Evolutionary conservation across 169 alveolate species (phyloP).

Genomic region (Plasmodium yoelii): DNA sequence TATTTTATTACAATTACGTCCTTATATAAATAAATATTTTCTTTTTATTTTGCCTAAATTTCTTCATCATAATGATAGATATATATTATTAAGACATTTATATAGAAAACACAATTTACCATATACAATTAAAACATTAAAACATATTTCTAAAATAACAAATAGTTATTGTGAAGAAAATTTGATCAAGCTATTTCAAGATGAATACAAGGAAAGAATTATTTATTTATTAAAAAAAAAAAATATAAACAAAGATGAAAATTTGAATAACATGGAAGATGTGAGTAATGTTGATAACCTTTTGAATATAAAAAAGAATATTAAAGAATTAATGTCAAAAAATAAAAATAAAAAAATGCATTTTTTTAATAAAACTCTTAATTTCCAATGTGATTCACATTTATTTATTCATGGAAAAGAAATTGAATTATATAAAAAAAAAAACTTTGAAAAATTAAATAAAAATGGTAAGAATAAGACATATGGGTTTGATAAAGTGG

Average conservation of each 20-base stretch:
- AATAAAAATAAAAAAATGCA: constrained; percentile 1
- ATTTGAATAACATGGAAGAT: neutral
- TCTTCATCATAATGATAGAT: constrained; percentile 22
- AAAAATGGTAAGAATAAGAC: neutral
- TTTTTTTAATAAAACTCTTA: constrained; percentile 38
- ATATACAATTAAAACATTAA: constrained; percentile 1
- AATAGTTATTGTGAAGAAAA: constrained; percentile 14
- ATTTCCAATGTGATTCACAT: constrained; percentile 36
- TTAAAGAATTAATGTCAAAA: neutral
- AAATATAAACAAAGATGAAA: neutral
- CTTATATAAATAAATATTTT: constrained; percentile 10
- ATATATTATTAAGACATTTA: constrained; percentile 12
- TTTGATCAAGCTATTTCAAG: constrained; percentile 25
- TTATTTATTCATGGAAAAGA: constrained; percentile 27
- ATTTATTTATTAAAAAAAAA: constrained; percentile 13
- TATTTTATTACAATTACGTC: neutral
- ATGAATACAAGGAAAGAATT: constrained; percentile 60
- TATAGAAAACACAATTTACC: constrained; percentile 16
- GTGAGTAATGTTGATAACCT: neutral
- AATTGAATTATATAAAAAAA: constrained; percentile 46
- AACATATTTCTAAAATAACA: constrained; percentile 29
- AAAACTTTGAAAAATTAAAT: neutral
- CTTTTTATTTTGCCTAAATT: constrained; percentile 23
- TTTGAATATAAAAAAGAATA: neutral
- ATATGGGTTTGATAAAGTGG: constrained; percentile 17